Percentiles rank a stretch among this genome's conserved stretches.
phyloP scores from a whole-genome alignment of 163 green algal species.

The Prototheca stagnorum region DNA sequence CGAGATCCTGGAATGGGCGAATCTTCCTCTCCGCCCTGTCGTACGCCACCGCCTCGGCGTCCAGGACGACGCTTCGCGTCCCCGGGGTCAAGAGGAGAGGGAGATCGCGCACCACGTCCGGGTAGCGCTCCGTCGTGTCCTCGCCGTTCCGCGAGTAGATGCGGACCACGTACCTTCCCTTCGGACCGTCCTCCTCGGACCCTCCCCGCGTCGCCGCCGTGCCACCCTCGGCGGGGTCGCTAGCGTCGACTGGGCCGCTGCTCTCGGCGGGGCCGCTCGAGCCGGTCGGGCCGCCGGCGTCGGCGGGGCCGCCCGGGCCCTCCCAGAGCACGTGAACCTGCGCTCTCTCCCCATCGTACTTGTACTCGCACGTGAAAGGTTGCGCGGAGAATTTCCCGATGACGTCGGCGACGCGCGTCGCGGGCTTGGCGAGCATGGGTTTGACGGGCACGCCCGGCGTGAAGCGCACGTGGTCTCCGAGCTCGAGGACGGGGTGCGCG shows the following conservation, averaged over 20 bases:
- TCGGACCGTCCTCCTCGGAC: background rate
- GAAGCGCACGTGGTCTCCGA: constrained; percentile 57
- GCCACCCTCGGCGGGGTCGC: too few relatives aligned
- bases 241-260: too few relatives aligned
- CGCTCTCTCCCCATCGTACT: constrained; percentile 93
- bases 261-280: too few relatives aligned
- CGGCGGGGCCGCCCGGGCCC: too few relatives aligned
- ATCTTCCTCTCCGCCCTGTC: constrained; percentile 64
- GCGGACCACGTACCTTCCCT: too few relatives aligned
- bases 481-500: constrained; percentile 12
- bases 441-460: constrained; percentile 68
- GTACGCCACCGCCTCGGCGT: constrained; percentile 80
- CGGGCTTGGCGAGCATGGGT: constrained; percentile 93
- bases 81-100: constrained; percentile 29
- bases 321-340: constrained; percentile 80
- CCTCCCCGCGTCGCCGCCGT: too few relatives aligned
- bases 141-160: constrained; percentile 79
- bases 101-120: constrained; percentile 52
- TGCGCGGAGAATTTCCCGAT: constrained; percentile 73
- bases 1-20: constrained; percentile 88
- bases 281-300: too few relatives aligned
- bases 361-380: constrained; percentile 95
- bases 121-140: constrained; percentile 85
- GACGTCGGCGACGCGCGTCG: constrained; percentile 59
- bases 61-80: constrained; percentile 64